Evolutionary conservation across 208 protist genomes (phyloP), one percentile per base, ranked within the genome.

Genomic region (Crithidia sp.): DNA sequence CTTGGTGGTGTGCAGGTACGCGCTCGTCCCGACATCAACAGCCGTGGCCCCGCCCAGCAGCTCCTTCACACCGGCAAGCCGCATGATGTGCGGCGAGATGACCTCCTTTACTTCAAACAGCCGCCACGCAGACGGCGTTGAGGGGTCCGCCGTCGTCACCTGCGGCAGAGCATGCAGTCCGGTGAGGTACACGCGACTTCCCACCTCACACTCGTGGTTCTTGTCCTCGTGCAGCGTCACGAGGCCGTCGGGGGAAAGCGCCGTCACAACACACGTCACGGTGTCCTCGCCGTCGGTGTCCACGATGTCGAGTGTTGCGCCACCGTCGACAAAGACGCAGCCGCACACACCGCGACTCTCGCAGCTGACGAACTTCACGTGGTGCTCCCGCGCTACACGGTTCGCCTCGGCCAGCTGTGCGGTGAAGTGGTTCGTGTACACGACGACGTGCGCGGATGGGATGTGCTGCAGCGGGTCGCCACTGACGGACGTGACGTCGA

Each of bases 1-100:
- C 82, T 98, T 98, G 7, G 97, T 96, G 9, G 95, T 93, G 76
- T 94, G 92, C 43, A 98, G 81, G 82, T 98, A 97, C 55, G 95
- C 88, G 16, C 72, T 80, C 44, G 67, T 84, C 43, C 89, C 89
- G 57, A 89, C 66, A 10, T 92, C 69, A 44, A 92, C 68, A 9
- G 67, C 7, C 36, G 77, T 64, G 10, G 62, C 50, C 7, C 49
- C 45, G 28, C 39, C 0, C 57, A 79, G 28, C 5, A 74, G 16
- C 53, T 78, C 67, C 12, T 61, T 52, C 37, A 94, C 65, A n/a
- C 81, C 84, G 10, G 79, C 77, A 14, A 96, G 73, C 5, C 80
- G 81, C 16, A 96, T 70, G 16, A 89, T 84, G 74, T 83, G 88
- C 3, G 90, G 91, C 4, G 91, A 91, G 44, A 95, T 75, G 12